A percentile compares a stretch with the other conserved stretches of the same genome.
These are phyloP conservation scores for Aegilops sharonensis DNA, from an alignment of 176 grass and related monocot species.

Conservation along the genomic window DNA sequence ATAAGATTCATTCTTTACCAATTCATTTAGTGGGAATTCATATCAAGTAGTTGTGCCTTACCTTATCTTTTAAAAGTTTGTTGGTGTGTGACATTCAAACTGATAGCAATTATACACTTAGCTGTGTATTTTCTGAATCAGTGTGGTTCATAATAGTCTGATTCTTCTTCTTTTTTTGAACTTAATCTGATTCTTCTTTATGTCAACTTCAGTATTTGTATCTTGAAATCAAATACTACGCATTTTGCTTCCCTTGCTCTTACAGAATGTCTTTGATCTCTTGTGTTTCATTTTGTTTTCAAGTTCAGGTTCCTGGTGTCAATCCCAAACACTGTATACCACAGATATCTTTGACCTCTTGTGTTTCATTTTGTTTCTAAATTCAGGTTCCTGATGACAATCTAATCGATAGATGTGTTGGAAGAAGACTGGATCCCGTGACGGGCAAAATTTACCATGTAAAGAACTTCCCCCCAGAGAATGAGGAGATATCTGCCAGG, in stretches of 20 bases:
- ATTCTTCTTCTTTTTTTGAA: neutral
- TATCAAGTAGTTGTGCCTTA: neutral
- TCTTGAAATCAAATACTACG: neutral
- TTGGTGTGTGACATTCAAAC: neutral
- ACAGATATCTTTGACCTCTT: constrained; percentile 17
- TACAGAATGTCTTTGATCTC: constrained; percentile 13
- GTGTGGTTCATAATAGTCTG: neutral
- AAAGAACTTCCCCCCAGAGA: constrained; percentile 73
- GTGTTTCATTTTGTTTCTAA: constrained; percentile 32
- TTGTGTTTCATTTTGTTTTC: constrained; percentile 25
- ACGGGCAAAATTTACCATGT: constrained; percentile 95
- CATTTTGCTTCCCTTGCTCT: constrained; percentile 4
- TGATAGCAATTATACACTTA: neutral
- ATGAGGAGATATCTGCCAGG: constrained; percentile 72
- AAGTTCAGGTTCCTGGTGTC: constrained; percentile 88
- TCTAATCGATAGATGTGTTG: constrained; percentile 90
- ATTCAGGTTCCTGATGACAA: constrained; percentile 93
- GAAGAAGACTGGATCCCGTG: constrained; percentile 86
- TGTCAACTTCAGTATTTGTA: neutral
- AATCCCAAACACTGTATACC: constrained; percentile 14
- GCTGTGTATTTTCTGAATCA: neutral
- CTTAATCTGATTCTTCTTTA: neutral
- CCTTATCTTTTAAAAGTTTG: neutral
- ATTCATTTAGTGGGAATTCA: neutral
- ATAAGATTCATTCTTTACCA: neutral